These are phyloP conservation scores for Aspergillus taichungensis DNA, from an alignment of 495 filamentous ascomycete genomes.

Conservation along the genomic window DNA sequence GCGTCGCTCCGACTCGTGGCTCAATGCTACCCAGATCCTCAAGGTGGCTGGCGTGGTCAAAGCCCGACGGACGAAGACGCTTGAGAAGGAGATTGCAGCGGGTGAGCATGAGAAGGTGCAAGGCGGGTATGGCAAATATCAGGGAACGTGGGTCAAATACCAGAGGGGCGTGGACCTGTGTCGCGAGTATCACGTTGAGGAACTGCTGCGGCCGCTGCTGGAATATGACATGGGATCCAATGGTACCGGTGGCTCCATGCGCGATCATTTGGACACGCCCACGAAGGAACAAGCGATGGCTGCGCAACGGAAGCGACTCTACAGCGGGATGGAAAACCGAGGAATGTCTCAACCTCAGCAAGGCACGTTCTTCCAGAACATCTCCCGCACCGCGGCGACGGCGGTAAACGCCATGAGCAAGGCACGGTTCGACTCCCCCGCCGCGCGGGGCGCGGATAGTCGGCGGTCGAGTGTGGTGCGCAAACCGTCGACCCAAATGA, in stretches of 20 bases:
- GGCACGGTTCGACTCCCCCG: constrained; percentile 83
- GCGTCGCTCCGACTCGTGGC: constrained; percentile 80
- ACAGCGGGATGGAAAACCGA: constrained; percentile 59
- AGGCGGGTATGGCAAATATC: constrained; percentile 96
- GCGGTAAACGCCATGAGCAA: constrained; percentile 94
- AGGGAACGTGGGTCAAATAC: constrained; percentile 96
- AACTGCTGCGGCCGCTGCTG: constrained; percentile 71
- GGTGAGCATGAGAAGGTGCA: constrained; percentile 98
- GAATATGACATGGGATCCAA: constrained; percentile 83
- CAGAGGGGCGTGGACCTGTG: constrained; percentile 86
- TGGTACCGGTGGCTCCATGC: constrained; percentile 51
- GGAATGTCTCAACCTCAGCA: constrained; percentile 52
- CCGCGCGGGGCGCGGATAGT: constrained; percentile 46
- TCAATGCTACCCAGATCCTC: constrained; percentile 90
- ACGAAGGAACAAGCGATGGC: constrained; percentile 99
- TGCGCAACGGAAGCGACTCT: constrained; percentile 87
- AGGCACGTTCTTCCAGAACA: constrained; percentile 92
- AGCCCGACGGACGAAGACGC: constrained; percentile 90
- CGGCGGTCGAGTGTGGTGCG: constrained; percentile 40
- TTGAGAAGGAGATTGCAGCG: constrained; percentile 93
- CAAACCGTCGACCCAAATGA: constrained; percentile 52
- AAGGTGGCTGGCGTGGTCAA: constrained; percentile 97
- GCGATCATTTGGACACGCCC: constrained; percentile 69
- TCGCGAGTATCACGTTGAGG: constrained; percentile 86
- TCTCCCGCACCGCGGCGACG: constrained; percentile 83